phyloP scores from a whole-genome alignment of 345 rosid species.

The Turnera subulata region DNA sequence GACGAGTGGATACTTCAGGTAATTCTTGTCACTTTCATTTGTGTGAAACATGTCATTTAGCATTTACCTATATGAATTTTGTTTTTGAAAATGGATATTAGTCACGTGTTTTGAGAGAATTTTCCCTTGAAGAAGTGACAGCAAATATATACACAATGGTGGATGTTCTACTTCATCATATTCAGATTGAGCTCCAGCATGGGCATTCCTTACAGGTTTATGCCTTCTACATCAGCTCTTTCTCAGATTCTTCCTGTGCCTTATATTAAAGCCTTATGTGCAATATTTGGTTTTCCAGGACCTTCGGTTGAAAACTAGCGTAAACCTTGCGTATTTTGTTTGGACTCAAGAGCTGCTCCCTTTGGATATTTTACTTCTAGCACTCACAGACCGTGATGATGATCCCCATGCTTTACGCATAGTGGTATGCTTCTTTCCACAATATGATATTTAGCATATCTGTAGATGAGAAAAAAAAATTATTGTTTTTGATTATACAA shows the following conservation, averaged over 20 bases:
- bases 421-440: conserved; percentile 52
- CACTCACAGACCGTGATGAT: conserved; percentile 93
- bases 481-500: too few species aligned
- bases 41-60: not conserved
- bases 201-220: conserved; percentile 74
- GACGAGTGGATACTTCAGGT: not conserved
- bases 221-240: not conserved
- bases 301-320: conserved; percentile 53
- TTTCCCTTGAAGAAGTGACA: conserved; percentile 95
- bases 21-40: not conserved
- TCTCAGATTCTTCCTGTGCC: not conserved
- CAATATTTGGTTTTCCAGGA: conserved; percentile 40
- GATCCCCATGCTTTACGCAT: conserved; percentile 88
- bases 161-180: conserved; percentile 83
- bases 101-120: conserved; percentile 83
- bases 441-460: conserved; percentile 2
- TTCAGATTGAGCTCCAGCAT: conserved; percentile 72
- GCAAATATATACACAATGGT: conserved; percentile 93
- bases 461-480: too few species aligned
- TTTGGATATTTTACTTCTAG: conserved; percentile 83
- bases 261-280: conserved; percentile 23
- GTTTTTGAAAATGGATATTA: conserved; percentile 28
- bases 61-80: not conserved
- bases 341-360: conserved; percentile 96
- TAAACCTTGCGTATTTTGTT: conserved; percentile 74